Evolutionary conservation across 805 yeast genomes (phyloP).

Genomic region (Candida insectorum): DNA sequence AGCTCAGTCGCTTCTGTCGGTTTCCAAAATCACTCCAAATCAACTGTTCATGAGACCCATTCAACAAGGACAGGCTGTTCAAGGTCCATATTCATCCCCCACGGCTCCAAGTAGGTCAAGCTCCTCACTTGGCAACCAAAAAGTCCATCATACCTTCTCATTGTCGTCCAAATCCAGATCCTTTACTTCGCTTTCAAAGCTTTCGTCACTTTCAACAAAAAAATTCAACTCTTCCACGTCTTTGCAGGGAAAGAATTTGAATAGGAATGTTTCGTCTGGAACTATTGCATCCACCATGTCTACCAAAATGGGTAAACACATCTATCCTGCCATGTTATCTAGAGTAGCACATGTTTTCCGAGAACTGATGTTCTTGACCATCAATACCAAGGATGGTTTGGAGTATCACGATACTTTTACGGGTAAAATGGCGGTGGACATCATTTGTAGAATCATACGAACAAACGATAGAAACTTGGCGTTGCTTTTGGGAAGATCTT

Average conservation of each 20-base stretch:
- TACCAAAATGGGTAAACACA: slow-evolving; percentile 39
- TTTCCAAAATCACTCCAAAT: slow-evolving; percentile 8
- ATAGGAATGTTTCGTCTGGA: slow-evolving; percentile 26
- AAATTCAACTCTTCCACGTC: slow-evolving; percentile 34
- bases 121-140: slow-evolving; percentile 10
- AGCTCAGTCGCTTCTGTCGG: slow-evolving; percentile 28
- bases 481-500: slow-evolving; percentile 78
- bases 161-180: slow-evolving; percentile 39
- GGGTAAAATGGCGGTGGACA: slow-evolving; percentile 90
- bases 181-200: slow-evolving; percentile 38
- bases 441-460: slow-evolving; percentile 78
- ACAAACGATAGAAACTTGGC: slow-evolving; percentile 93
- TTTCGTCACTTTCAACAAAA: slow-evolving; percentile 40
- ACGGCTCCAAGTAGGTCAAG: slow-evolving; percentile 13
- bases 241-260: slow-evolving; percentile 22
- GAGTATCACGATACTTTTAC: slow-evolving; percentile 91
- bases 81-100: neutral
- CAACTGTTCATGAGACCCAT: slow-evolving; percentile 7
- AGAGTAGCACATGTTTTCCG: slow-evolving; percentile 77
- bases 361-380: slow-evolving; percentile 65
- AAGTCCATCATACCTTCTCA: slow-evolving; percentile 32
- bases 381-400: slow-evolving; percentile 84
- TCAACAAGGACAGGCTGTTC: slow-evolving; percentile 11
- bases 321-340: slow-evolving; percentile 87
- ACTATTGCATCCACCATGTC: slow-evolving; percentile 39